phyloP scores from a whole-genome alignment of 768 basidiomycete species.

The Lentinula lateritia region DNA sequence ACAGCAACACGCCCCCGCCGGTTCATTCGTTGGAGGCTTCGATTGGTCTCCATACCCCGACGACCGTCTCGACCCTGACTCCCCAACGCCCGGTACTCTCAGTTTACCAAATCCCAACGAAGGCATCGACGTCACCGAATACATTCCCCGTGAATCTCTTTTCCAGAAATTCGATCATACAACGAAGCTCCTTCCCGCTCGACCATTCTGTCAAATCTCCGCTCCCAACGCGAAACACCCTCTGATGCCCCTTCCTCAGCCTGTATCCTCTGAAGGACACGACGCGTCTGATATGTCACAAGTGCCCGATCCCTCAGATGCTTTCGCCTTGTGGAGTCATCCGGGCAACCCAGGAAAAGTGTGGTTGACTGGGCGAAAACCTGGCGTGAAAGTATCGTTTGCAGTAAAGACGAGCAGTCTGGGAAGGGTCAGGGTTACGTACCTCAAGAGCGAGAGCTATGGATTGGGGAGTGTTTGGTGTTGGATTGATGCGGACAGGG shows the following conservation, averaged over 20 bases:
- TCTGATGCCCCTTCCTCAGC: not conserved
- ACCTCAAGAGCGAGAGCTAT: not conserved
- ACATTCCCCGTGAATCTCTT: not conserved
- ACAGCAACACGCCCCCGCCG: not conserved
- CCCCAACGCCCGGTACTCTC: not conserved
- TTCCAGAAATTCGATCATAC: slow-evolving; percentile 1
- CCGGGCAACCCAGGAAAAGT: not conserved
- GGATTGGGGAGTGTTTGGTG: not conserved
- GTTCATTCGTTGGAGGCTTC: not conserved
- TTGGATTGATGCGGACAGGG: not conserved
- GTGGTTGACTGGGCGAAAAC: not conserved
- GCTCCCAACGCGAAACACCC: not conserved
- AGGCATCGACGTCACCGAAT: not conserved
- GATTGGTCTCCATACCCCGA: not conserved
- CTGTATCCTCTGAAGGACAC: not conserved
- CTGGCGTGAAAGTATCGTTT: not conserved
- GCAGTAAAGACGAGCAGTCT: not conserved
- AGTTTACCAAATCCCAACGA: not conserved
- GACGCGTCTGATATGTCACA: not conserved
- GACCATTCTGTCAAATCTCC: not conserved
- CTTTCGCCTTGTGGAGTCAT: not conserved
- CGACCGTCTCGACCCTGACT: not conserved
- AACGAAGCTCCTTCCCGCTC: not conserved
- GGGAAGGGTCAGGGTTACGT: not conserved
- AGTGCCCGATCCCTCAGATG: too few relatives aligned